phyloP scores from a whole-genome alignment of 2,329 filamentous ascomycete genomes.

The Chaetomium sp. region DNA sequence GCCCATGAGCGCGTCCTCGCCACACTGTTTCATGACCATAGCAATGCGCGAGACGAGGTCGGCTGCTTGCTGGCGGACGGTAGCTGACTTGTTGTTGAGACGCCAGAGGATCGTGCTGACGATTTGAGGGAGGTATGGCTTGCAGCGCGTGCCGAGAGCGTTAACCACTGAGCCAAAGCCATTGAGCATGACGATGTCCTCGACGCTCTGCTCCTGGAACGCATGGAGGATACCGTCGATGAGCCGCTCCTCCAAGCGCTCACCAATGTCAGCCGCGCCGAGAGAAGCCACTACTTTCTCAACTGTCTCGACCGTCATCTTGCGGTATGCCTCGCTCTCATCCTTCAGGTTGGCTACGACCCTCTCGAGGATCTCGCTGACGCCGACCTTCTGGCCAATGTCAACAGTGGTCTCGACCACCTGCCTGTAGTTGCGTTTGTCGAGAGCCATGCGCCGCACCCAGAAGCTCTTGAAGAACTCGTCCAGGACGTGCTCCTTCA shows the following conservation, averaged over 20 bases:
- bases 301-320: constrained; percentile 98
- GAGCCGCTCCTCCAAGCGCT: constrained; percentile 87
- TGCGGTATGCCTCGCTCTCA: constrained; percentile 95
- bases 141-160: constrained; percentile 88
- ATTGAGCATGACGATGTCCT: constrained; percentile 94
- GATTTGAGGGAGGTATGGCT: constrained; percentile 95
- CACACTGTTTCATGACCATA: constrained; percentile 98
- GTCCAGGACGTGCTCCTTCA: constrained; percentile 91
- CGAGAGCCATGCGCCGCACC: constrained; percentile 94
- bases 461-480: constrained; percentile 99
- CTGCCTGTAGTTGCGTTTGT: constrained; percentile 96
- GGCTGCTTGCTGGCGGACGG: constrained; percentile 93
- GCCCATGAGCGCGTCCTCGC: constrained; percentile 92
- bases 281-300: constrained; percentile 94
- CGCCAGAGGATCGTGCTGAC: constrained; percentile 95
- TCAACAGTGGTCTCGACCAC: constrained; percentile 98
- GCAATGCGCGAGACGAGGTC: constrained; percentile 96
- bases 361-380: constrained; percentile 89
- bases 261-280: constrained; percentile 90
- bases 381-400: constrained; percentile 95
- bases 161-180: constrained; percentile 98
- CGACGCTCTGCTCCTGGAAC: constrained; percentile 97
- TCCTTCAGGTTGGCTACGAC: constrained; percentile 97
- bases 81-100: constrained; percentile 96
- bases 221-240: constrained; percentile 94